Evolutionary conservation across 163 green algal genomes (phyloP).

Genomic region (Chloromonas sp.): DNA sequence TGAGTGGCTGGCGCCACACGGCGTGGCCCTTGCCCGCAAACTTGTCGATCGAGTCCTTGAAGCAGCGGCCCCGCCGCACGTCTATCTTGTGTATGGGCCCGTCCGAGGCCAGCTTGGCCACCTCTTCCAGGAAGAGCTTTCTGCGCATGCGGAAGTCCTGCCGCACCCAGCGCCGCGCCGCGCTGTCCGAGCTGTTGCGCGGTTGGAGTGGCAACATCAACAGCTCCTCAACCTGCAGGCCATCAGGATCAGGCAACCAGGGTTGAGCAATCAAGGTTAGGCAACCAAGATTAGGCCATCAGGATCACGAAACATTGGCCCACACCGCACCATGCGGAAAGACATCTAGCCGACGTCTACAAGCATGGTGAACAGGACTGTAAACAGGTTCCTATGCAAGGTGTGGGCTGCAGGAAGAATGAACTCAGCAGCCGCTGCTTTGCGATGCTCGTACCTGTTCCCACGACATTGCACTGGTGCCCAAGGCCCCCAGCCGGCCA

Average conservation of each 20-base stretch:
- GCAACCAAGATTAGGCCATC: no score
- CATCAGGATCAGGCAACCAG: no score
- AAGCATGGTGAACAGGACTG: no score
- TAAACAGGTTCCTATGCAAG: no score
- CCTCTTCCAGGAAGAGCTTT: constrained; percentile 51
- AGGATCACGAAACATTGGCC: no score
- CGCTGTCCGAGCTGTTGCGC: constrained; percentile 11
- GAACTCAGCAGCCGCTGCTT: no score
- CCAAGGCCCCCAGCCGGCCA: constrained; percentile 25
- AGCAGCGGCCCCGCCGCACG: constrained; percentile 43
- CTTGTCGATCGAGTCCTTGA: constrained; percentile 51
- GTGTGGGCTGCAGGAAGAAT: no score
- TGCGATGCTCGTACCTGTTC: constrained; percentile 14
- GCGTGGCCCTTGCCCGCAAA: constrained; percentile 51
- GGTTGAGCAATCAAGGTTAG: no score
- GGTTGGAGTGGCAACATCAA: constrained; percentile 51
- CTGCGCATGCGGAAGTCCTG: constrained; percentile 54
- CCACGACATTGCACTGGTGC: constrained; percentile 41
- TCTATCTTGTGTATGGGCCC: constrained; percentile 57
- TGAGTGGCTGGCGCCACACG: constrained; percentile 55
- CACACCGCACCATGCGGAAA: no score
- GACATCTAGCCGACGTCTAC: no score
- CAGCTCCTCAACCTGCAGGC: constrained; percentile 44
- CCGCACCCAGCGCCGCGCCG: constrained; percentile 10
- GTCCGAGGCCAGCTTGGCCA: constrained; percentile 49